Evolutionary conservation across 202 grass and related monocot genomes (phyloP).

Genomic region (Zizania palustris): DNA sequence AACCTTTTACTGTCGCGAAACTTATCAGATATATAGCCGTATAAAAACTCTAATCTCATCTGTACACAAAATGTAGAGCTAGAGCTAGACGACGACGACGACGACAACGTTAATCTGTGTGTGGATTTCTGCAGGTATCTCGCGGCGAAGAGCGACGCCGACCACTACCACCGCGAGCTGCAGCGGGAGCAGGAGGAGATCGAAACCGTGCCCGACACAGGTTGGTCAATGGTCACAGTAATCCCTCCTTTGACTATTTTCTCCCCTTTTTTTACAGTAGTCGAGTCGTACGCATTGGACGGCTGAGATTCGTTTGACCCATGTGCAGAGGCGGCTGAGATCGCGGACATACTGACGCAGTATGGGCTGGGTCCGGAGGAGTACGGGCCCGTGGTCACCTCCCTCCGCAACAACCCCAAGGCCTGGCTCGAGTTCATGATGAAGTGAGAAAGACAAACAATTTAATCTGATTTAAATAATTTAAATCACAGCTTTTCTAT

Average conservation of each 20-base stretch:
- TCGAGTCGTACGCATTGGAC: not conserved
- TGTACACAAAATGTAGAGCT: not conserved
- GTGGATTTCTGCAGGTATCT: constrained; percentile 63
- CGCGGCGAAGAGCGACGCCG: constrained; percentile 90
- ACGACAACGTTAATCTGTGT: not conserved
- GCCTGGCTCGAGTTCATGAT: constrained; percentile 99
- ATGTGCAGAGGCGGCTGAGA: constrained; percentile 83
- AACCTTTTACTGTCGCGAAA: not conserved
- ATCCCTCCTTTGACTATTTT: not conserved
- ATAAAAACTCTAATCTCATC: not conserved
- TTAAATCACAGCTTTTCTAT: not conserved
- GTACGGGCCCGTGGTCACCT: constrained; percentile 69
- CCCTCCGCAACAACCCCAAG: constrained; percentile 77
- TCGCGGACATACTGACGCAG: constrained; percentile 74
- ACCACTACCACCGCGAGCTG: constrained; percentile 81
- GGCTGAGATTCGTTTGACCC: not conserved
- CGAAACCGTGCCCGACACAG: constrained; percentile 76
- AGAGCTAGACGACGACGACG: not conserved
- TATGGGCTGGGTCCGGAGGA: constrained; percentile 78
- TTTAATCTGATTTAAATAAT: not conserved
- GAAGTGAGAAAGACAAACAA: constrained; percentile 50
- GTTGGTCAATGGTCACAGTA: constrained; percentile 34
- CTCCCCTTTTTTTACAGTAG: not conserved
- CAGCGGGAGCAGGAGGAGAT: constrained; percentile 95
- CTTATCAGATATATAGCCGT: too few relatives aligned